Evolutionary conservation across 2,329 filamentous ascomycete genomes (phyloP).

Genomic region (Sarocladium oryzae): DNA sequence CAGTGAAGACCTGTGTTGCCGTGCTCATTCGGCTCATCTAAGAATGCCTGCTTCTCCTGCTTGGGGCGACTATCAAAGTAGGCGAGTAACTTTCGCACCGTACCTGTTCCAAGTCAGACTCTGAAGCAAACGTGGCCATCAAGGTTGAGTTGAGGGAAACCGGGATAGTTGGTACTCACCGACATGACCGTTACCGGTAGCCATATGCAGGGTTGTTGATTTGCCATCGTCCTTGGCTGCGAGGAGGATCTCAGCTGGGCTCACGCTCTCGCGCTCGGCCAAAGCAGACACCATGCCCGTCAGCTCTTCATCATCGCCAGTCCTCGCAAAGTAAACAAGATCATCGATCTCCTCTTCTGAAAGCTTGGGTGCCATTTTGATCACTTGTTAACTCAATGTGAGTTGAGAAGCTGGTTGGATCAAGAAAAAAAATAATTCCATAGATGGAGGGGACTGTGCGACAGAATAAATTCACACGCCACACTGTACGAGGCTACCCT

Average conservation of each 20-base stretch:
- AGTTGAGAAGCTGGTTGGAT: constrained; percentile 11
- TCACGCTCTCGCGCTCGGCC: constrained; percentile 52
- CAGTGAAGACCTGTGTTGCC: constrained; percentile 93
- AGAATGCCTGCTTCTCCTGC: constrained; percentile 42
- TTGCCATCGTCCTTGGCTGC: constrained; percentile 68
- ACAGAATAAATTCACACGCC: constrained; percentile 23
- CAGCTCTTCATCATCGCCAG: constrained; percentile 68
- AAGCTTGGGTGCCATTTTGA: constrained; percentile 45
- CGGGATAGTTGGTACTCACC: constrained; percentile 48
- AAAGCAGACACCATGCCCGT: constrained; percentile 51
- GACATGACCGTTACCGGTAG: constrained; percentile 79
- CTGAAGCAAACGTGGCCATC: neutral
- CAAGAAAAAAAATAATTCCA: constrained; percentile 10
- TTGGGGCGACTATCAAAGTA: constrained; percentile 34
- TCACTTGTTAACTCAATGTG: constrained; percentile 8
- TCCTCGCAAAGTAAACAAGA: constrained; percentile 78
- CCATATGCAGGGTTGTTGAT: constrained; percentile 85
- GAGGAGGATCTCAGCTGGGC: constrained; percentile 58
- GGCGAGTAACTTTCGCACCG: constrained; percentile 36
- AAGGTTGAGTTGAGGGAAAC: too few species aligned
- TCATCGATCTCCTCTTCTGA: constrained; percentile 83
- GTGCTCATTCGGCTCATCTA: constrained; percentile 68
- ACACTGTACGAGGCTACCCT: constrained; percentile 23
- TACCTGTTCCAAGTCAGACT: constrained; percentile 25
- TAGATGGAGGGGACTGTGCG: constrained; percentile 33